These are phyloP conservation scores for Ganoderma multipileum DNA, from an alignment of 1,284 basidiomycete species.

Conservation along the genomic window DNA sequence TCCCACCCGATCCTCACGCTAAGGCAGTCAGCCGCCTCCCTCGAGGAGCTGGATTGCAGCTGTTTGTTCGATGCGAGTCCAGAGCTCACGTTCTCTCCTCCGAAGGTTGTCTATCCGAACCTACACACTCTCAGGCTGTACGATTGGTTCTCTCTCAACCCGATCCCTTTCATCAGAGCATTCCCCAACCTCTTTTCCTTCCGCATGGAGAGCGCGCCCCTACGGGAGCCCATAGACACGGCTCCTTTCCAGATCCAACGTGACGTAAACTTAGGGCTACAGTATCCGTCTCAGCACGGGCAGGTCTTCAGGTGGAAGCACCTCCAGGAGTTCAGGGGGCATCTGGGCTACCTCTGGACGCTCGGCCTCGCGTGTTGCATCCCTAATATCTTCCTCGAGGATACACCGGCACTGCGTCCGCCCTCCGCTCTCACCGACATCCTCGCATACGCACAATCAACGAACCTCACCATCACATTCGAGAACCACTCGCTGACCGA, in stretches of 20 bases:
- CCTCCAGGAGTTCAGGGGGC: neutral
- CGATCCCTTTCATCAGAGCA: neutral
- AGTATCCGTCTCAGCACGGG: neutral
- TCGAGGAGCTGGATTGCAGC: neutral
- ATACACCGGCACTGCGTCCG: neutral
- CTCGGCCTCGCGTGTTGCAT: neutral
- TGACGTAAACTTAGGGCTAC: neutral
- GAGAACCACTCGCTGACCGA: neutral
- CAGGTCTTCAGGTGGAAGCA: neutral
- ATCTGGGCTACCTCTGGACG: neutral
- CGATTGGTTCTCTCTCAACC: neutral
- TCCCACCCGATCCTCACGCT: neutral
- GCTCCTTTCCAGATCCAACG: neutral
- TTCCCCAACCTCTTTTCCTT: neutral
- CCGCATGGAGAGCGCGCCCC: neutral
- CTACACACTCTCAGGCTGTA: neutral
- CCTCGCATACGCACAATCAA: neutral
- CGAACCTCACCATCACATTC: neutral
- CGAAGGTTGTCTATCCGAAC: neutral
- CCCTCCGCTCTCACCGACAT: neutral
- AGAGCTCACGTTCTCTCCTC: neutral
- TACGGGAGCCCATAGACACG: neutral
- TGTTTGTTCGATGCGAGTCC: neutral
- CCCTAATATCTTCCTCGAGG: neutral
- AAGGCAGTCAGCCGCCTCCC: neutral